phyloP scores from a whole-genome alignment of 2,329 filamentous ascomycete genomes.

The Metarhizium robertsii region DNA sequence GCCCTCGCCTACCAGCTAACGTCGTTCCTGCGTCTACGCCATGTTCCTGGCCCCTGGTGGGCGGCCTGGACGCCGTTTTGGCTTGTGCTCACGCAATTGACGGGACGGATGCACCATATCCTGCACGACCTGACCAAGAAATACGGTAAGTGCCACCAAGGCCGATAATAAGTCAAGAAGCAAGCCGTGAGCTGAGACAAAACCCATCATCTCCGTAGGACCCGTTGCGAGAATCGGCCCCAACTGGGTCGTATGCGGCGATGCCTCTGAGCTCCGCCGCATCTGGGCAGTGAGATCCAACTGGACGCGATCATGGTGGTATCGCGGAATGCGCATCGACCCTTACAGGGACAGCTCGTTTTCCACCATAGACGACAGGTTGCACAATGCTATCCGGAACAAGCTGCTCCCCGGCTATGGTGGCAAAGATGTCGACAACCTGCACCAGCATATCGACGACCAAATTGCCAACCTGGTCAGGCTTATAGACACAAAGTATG shows the following conservation, averaged over 20 bases:
- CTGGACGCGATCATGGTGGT: neutral
- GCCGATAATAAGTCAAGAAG: neutral
- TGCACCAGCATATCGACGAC: neutral
- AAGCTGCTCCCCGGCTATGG: neutral
- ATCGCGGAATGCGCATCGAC: conserved; percentile 1
- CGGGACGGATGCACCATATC: neutral
- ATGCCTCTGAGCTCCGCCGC: neutral
- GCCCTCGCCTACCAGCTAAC: neutral
- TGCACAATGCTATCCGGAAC: neutral
- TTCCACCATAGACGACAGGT: conserved; percentile 1
- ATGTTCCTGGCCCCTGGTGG: neutral
- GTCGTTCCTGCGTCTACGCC: neutral
- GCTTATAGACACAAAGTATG: neutral
- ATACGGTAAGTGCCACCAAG: neutral
- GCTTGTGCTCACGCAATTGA: neutral
- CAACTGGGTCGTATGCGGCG: neutral
- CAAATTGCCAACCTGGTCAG: neutral
- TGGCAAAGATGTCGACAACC: neutral
- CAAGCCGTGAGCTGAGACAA: neutral
- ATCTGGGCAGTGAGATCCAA: neutral
- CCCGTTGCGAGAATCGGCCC: neutral
- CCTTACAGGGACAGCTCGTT: conserved; percentile 3
- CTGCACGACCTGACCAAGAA: neutral
- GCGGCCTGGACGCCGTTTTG: conserved; percentile 1
- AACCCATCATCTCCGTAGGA: neutral